Evolutionary conservation across 495 filamentous ascomycete species (phyloP), one percentile per base, ranked within the genome.

Genomic region (Tricharina praecox): DNA sequence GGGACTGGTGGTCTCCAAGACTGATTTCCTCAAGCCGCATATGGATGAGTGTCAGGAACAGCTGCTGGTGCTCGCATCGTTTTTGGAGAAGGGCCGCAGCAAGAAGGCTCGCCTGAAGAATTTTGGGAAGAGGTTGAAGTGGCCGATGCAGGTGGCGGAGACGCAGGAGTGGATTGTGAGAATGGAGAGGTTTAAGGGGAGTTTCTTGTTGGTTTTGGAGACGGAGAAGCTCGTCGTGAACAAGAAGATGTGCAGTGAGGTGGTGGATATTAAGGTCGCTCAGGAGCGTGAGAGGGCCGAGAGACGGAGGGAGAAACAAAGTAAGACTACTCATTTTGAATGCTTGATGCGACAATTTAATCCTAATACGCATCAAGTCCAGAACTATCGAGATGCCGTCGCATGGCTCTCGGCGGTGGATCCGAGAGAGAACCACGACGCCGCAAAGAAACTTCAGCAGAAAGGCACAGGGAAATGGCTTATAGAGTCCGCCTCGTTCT

Each of bases 141-240:
- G 47, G 47, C 47, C 47, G 34, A 9, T 49, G 34, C 25, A 49
- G n/a, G 47, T 41, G 10, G 3, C 16, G 21, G 47, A 49, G 11
- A 49, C 36, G 21, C 16, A 19, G 8, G 35, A 49, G 8, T 40
- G 19, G 20, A 26, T 49, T 15, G 11, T 11, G 9, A 41, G 21
- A 35, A 39, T 49, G 3, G 47, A 49, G 15, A 15, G 47, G 47
- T 49, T 42, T 13, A 49, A 49, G 25, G 8, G 34, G 0, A 19
- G 11, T 9, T 26, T 43, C 36, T 32, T 13, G 28, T 32, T 32
- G 28, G 28, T 32, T 32, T 13, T 32, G 13, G 7, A 32, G 13
- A 7, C 7, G 13, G 28, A 32, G 28, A 13, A 32, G 7, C 13
- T 32, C 7, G 28, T 7, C 7, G 28, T 13, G 13, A 7, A 32